Conservation (phyloP, 2,329 filamentous ascomycete species). For the Aspergillus carbonarius region DNA sequence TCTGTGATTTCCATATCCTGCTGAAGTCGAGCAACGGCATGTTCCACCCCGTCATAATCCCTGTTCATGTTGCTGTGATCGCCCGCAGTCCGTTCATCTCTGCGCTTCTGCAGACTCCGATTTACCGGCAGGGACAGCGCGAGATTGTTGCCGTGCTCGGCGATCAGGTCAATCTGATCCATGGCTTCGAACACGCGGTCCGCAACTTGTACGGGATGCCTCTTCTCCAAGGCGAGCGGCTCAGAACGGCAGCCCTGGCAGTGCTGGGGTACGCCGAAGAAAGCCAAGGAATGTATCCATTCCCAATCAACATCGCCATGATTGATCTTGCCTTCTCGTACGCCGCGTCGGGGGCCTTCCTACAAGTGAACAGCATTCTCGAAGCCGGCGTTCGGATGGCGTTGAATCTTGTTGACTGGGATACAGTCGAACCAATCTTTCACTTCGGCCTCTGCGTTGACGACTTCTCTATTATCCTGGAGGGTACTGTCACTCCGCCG, state of each 20-base stretch:
- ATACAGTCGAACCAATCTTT: slow-evolving; percentile 30
- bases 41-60: slow-evolving; percentile 19
- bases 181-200: slow-evolving; percentile 27
- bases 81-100: slow-evolving; percentile 26
- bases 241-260: slow-evolving; percentile 17
- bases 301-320: slow-evolving; percentile 20
- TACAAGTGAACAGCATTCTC: slow-evolving; percentile 24
- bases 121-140: not conserved
- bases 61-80: slow-evolving; percentile 23
- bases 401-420: slow-evolving; percentile 26
- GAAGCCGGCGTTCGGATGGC: slow-evolving; percentile 27
- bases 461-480: slow-evolving; percentile 22
- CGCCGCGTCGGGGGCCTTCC: slow-evolving; percentile 30
- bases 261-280: slow-evolving; percentile 15
- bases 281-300: slow-evolving; percentile 4
- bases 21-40: slow-evolving; percentile 20
- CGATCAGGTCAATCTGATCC: slow-evolving; percentile 23
- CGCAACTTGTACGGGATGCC: slow-evolving; percentile 29
- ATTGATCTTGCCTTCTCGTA: slow-evolving; percentile 34
- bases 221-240: slow-evolving; percentile 15
- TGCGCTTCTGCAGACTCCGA: slow-evolving; percentile 15
- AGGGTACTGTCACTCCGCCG: not conserved
- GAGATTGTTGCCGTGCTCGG: slow-evolving; percentile 19
- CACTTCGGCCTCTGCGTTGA: slow-evolving; percentile 26
- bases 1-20: slow-evolving; percentile 22